Evolutionary conservation across 768 basidiomycete genomes (phyloP), one percentile per base, ranked within the genome.

Genomic region (Leccinum sublutescens): DNA sequence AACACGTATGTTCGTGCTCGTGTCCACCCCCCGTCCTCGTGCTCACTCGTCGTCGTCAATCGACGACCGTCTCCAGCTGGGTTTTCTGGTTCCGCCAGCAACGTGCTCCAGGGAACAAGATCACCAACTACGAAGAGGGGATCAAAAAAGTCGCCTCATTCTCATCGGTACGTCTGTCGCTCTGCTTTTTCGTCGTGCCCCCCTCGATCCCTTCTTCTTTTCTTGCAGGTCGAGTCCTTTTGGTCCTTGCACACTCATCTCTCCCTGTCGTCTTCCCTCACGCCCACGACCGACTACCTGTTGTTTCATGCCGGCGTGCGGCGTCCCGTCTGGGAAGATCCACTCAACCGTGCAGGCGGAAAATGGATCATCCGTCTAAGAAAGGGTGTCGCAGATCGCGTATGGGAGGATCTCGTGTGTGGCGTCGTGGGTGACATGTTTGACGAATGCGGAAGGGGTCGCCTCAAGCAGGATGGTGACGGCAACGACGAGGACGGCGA

Each of bases 261-360:
- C 27, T 81, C 87, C 5, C 86, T 92, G 0, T 94, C 95, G 1
- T 94, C 92, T 1, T 81, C 83, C 12, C 82, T 98, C 25, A 81
- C 85, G 11, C 89, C 95, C 6, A 96, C 94, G 3, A 96, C 95
- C 4, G 96, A 98, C 76, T 93, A 96, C 62, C 86, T 98, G 33
- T 82, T 97, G 63, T 97, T 98, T 78, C 92, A 95, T 65, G 79
- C 85, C 2, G 87, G 87, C 43, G 80, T 98, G 58, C 87, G 88
- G 23, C 82, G 93, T 47, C 95, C 96, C 1, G 89, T 96, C 3
- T 98, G 96, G 96, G 96, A 98, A 72, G 95, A 97, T 73, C 89
- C 93, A 14, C 78, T 93, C 57, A 97, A 97, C 72, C 73, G 86
- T 52, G 72, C 85, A 15, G 95, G 95, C 27, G 95, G 95, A 4